Evolutionary conservation across 352 stramenopile genomes (phyloP).

Genomic region (Globisporangium polare): DNA sequence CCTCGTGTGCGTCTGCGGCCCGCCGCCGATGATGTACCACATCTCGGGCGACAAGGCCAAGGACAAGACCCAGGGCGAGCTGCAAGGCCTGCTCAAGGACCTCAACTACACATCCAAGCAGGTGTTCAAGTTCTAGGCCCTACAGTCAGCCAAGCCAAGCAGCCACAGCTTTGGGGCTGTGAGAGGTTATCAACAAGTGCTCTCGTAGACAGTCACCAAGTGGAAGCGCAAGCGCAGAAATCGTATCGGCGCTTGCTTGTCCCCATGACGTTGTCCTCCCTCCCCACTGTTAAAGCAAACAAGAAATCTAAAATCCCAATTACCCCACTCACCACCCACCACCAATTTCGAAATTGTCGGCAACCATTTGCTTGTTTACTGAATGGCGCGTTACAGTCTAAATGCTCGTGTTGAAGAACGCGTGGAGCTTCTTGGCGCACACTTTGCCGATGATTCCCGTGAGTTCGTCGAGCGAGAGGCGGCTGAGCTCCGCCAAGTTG

Average conservation of each 20-base stretch:
- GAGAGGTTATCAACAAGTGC: background rate
- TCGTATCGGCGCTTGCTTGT: constrained; percentile 6
- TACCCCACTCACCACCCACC: background rate
- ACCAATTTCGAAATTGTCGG: background rate
- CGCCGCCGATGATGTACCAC: constrained; percentile 88
- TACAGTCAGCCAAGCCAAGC: no score
- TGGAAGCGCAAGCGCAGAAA: constrained; percentile 11
- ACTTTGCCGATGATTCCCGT: constrained; percentile 64
- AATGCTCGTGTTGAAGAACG: constrained; percentile 73
- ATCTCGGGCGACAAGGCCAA: constrained; percentile 85
- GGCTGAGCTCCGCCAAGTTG: constrained; percentile 74
- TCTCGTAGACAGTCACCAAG: background rate
- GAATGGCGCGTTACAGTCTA: no score
- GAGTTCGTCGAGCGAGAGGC: constrained; percentile 58
- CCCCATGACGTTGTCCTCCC: background rate
- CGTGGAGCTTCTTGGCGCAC: constrained; percentile 73
- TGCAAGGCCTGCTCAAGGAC: constrained; percentile 84
- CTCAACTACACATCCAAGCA: constrained; percentile 74
- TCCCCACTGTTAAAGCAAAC: background rate
- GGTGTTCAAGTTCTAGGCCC: constrained; percentile 82
- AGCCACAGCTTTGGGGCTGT: background rate
- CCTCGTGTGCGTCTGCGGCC: constrained; percentile 87
- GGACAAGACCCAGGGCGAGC: constrained; percentile 80
- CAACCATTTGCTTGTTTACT: constrained; percentile 6
- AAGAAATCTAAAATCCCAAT: background rate